phyloP scores from a whole-genome alignment of 257 asterid species.

The Petunia axillaris region DNA sequence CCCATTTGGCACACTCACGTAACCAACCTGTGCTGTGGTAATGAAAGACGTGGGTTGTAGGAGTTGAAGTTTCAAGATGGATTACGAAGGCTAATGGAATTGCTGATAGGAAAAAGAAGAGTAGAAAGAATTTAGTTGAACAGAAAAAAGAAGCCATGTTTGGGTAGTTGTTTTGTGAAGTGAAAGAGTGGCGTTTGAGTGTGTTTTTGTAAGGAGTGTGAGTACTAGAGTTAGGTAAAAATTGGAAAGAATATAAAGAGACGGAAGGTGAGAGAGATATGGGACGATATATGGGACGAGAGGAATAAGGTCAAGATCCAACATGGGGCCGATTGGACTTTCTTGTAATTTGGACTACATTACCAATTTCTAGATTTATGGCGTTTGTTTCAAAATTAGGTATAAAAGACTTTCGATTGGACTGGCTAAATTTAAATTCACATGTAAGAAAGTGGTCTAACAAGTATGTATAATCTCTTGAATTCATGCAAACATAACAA shows the following conservation, averaged over 20 bases:
- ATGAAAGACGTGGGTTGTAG: slow-evolving; percentile 57
- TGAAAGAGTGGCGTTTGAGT: not conserved
- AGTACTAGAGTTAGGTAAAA: not conserved
- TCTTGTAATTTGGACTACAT: not conserved
- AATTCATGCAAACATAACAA: no score
- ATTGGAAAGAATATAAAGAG: not conserved
- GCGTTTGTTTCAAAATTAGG: not conserved
- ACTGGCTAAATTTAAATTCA: no score
- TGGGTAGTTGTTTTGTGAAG: not conserved
- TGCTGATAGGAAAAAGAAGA: slow-evolving; percentile 63
- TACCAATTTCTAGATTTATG: not conserved
- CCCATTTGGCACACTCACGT: slow-evolving; percentile 94
- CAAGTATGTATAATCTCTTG: no score
- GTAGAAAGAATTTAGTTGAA: slow-evolving; percentile 48
- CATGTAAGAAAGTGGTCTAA: no score
- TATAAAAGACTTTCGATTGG: no score
- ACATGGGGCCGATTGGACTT: not conserved
- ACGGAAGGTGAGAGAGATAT: not conserved
- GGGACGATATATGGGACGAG: not conserved
- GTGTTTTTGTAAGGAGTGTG: not conserved
- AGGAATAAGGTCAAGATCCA: not conserved
- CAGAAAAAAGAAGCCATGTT: slow-evolving; percentile 50
- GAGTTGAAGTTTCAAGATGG: slow-evolving; percentile 61
- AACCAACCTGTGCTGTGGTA: slow-evolving; percentile 76
- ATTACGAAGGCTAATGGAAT: slow-evolving; percentile 70